A percentile compares a stretch with the other conserved stretches of the same genome.
phyloP scores from a whole-genome alignment of 257 asterid species.

The Henckelia pumila region DNA sequence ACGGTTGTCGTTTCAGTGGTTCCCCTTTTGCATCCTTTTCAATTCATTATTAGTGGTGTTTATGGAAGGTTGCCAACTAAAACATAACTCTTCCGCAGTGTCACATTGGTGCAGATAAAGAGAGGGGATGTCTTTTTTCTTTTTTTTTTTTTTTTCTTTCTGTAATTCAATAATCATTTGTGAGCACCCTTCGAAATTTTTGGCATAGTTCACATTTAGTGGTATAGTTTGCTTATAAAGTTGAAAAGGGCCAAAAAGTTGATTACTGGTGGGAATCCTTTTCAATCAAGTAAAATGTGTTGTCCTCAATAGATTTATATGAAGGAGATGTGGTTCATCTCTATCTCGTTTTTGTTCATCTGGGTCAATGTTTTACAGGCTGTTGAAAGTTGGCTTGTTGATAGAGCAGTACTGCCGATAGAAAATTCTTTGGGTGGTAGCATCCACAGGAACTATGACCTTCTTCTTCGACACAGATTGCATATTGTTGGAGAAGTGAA shows the following conservation, averaged over 20 bases:
- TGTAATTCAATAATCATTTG: neutral
- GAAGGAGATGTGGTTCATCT: constrained; percentile 21
- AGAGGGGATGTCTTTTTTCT: too few species aligned
- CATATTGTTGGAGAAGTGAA: constrained; percentile 99
- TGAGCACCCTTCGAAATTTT: neutral
- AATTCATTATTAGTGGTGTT: neutral
- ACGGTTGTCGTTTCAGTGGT: neutral
- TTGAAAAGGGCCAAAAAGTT: neutral
- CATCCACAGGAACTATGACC: constrained; percentile 97
- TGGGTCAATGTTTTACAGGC: constrained; percentile 47
- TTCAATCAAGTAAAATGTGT: neutral
- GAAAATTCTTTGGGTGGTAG: constrained; percentile 98
- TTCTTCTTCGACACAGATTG: constrained; percentile 82
- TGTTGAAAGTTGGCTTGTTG: constrained; percentile 94
- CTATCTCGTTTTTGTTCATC: neutral
- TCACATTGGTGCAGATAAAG: neutral
- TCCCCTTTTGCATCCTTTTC: constrained; percentile 2
- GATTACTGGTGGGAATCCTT: neutral
- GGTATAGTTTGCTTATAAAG: neutral
- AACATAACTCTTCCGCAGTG: constrained; percentile 17
- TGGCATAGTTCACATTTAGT: neutral
- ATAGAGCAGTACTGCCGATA: constrained; percentile 95
- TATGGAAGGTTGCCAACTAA: neutral
- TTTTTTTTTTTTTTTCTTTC: too few species aligned
- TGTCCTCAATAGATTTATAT: neutral